Evolutionary conservation across 2,329 filamentous ascomycete species (phyloP), one percentile per base, ranked within the genome.

Genomic region (Amphichorda felina): DNA sequence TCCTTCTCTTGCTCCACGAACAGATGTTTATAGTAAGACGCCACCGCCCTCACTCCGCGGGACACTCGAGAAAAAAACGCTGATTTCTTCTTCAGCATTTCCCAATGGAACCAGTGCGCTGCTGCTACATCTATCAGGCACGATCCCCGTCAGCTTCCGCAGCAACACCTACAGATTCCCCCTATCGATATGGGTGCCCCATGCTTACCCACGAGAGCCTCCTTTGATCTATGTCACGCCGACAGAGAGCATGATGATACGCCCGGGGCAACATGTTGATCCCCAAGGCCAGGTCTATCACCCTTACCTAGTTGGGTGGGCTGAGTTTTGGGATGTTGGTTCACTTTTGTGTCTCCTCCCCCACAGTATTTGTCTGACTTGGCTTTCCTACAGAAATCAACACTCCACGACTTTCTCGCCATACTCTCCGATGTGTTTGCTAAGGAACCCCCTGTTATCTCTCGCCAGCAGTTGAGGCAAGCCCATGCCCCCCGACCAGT

Each of bases 281-380:
- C 79, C 84, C 5, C 89, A 96, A 50, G 91, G 91, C 18, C 80
- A 84, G 54, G 75, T 96, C 43, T 98, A 96, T 55, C 91, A 98
- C 55, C 91, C 91, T 26, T 98, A 96, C 55, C 65, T 98, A 32
- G 84, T 86, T 22, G 79, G 86, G 42, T 98, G 91, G 91, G 65
- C 71, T 22, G 78, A 85, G 45, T 89, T 83, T 47, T 91, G 84
- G 82, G 85, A 94, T 74, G 85, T 93, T 57, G 64, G 82, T 41
- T 28, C 4, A 5, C 21, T 24, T 24, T 6, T 17, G 14, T 18
- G 18, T 17, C 3, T 16, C 26, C 26, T 5, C 7, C 11, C 13
- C 15, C 11, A 11, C 18, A 17, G 5, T 31, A 8, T 10, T 9
- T 16, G n/a, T 30, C 11, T 30, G n/a, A 15, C 17, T 37, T 19